phyloP scores from a whole-genome alignment of 1,284 basidiomycete genomes.

The Inonotus hispidus region DNA sequence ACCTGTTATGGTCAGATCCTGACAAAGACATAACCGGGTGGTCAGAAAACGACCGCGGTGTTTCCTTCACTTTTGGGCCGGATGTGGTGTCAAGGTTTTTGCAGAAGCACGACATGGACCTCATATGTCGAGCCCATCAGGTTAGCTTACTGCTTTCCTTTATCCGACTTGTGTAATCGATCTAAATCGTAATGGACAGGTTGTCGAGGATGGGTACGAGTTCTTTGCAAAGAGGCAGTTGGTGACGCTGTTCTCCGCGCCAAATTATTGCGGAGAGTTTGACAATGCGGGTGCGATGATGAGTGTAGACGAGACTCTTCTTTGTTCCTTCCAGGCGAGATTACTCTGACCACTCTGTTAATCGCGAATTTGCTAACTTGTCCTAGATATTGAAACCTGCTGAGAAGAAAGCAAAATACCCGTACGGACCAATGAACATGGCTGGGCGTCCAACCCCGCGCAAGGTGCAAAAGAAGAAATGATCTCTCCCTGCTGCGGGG shows the following conservation, averaged over 20 bases:
- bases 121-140: slow-evolving; percentile 98
- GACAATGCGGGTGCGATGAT: slow-evolving; percentile 99
- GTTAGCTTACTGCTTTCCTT: slow-evolving; percentile 37
- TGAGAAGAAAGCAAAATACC: slow-evolving; percentile 96
- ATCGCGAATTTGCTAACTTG: slow-evolving; percentile 10
- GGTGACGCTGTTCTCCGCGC: slow-evolving; percentile 96
- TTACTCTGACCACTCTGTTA: not conserved
- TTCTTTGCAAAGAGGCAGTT: slow-evolving; percentile 98
- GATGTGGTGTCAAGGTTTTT: slow-evolving; percentile 97
- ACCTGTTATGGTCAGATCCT: slow-evolving; percentile 98
- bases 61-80: slow-evolving; percentile 97
- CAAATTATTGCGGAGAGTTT: slow-evolving; percentile 98
- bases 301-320: slow-evolving; percentile 96
- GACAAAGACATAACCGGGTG: slow-evolving; percentile 99
- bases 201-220: slow-evolving; percentile 99
- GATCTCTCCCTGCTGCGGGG: slow-evolving; percentile 68
- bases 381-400: slow-evolving; percentile 95
- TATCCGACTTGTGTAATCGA: slow-evolving; percentile 9
- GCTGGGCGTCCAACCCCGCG: slow-evolving; percentile 70
- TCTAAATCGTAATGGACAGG: slow-evolving; percentile 38
- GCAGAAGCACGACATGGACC: slow-evolving; percentile 99
- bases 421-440: slow-evolving; percentile 76
- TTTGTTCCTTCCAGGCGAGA: slow-evolving; percentile 96
- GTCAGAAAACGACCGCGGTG: slow-evolving; percentile 99
- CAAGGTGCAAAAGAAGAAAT: slow-evolving; percentile 86